phyloP scores from a whole-genome alignment of 2,329 filamentous ascomycete species.

The Cladosporium sp. region DNA sequence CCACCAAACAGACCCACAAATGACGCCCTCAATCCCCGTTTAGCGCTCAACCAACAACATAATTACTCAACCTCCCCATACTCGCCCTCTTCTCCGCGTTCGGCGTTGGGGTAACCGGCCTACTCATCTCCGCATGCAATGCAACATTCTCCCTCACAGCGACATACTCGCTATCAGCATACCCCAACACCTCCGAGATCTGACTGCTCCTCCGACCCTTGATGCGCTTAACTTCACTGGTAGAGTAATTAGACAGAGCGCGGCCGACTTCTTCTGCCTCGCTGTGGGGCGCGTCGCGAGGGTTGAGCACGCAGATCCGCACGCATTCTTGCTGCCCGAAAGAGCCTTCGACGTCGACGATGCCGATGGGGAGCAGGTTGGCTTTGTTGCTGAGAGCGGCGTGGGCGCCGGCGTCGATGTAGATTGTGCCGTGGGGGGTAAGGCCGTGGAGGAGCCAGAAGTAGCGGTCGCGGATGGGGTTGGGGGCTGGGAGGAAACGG shows the following conservation, averaged over 20 bases:
- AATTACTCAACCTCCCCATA: conserved; percentile 26
- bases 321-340: conserved; percentile 94
- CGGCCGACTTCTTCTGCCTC: conserved; percentile 68
- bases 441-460: conserved; percentile 97
- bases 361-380: conserved; percentile 82
- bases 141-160: conserved; percentile 84
- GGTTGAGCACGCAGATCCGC: conserved; percentile 70
- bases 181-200: conserved; percentile 76
- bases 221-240: conserved; percentile 75
- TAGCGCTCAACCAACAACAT: conserved; percentile 22
- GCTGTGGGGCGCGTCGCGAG: conserved; percentile 42
- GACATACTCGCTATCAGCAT: conserved; percentile 92
- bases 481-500: conserved; percentile 78
- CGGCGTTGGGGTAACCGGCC: conserved; percentile 26
- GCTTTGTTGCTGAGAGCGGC: conserved; percentile 77
- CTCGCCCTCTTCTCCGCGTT: conserved; percentile 10
- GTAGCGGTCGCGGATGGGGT: conserved; percentile 85
- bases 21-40: too few species aligned
- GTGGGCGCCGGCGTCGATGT: conserved; percentile 88
- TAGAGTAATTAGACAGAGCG: conserved; percentile 89
- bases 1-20: too few species aligned
- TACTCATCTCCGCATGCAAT: conserved; percentile 50
- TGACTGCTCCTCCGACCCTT: conserved; percentile 78
- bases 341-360: conserved; percentile 79
- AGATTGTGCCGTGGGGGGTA: conserved; percentile 82